These are phyloP conservation scores for Coemansia sp. DNA, from an alignment of 192 early-diverging fungal species.

Conservation along the genomic window DNA sequence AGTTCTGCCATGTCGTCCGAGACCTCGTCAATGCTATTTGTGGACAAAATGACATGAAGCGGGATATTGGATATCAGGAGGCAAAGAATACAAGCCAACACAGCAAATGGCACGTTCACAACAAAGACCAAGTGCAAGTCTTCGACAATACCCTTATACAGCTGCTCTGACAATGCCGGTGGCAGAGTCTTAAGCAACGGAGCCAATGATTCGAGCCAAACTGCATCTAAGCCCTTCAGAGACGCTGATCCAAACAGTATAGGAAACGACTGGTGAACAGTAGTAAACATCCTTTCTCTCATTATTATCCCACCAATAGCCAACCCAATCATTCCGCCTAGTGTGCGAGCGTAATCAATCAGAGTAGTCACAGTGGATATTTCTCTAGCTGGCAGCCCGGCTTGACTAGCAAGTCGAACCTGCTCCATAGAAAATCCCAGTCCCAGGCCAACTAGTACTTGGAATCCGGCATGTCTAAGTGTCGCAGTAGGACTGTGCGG, in stretches of 20 bases:
- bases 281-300: slow-evolving; percentile 50
- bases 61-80: slow-evolving; percentile 45
- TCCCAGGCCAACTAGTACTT: slow-evolving; percentile 46
- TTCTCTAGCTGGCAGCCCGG: slow-evolving; percentile 37
- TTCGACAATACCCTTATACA: slow-evolving; percentile 44
- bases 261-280: slow-evolving; percentile 18
- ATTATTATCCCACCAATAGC: slow-evolving; percentile 51
- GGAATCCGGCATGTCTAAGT: slow-evolving; percentile 29
- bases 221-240: slow-evolving; percentile 34
- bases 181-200: slow-evolving; percentile 41
- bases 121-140: slow-evolving; percentile 48
- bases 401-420: slow-evolving; percentile 46
- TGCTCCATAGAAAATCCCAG: slow-evolving; percentile 59
- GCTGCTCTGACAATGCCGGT: background rate
- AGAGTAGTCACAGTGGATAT: slow-evolving; percentile 56
- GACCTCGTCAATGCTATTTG: slow-evolving; percentile 21
- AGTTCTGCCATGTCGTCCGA: background rate
- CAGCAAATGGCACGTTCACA: slow-evolving; percentile 51
- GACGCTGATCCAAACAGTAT: slow-evolving; percentile 11
- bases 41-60: slow-evolving; percentile 39
- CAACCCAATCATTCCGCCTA: slow-evolving; percentile 58
- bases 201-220: slow-evolving; percentile 32
- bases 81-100: slow-evolving; percentile 43
- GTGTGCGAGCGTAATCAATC: slow-evolving; percentile 52
- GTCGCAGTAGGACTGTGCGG: slow-evolving; percentile 17